Percentiles rank a stretch among this genome's conserved stretches.
Evolutionary conservation across 1,284 basidiomycete species (phyloP).

Genomic region (Ceratobasidium sp.): DNA sequence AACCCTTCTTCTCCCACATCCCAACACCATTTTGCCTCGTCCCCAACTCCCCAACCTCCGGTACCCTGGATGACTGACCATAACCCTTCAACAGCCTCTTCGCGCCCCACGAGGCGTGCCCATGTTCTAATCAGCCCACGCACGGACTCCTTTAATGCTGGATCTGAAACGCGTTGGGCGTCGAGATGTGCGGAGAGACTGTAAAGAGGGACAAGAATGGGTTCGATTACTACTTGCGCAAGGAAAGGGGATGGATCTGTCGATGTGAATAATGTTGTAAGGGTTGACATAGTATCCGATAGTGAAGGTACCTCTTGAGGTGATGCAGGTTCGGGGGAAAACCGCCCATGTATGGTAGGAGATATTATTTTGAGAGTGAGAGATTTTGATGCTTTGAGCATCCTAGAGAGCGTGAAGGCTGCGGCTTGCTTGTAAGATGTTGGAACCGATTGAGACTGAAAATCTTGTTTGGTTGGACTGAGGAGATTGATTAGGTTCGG

Average conservation of each 20-base stretch:
- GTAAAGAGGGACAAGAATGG: conserved; percentile 71
- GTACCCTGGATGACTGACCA: conserved; percentile 65
- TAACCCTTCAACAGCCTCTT: conserved; percentile 63
- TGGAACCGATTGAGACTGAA: conserved; percentile 49
- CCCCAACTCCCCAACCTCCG: conserved; percentile 50
- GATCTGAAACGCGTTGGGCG: conserved; percentile 62
- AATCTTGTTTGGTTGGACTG: conserved; percentile 4
- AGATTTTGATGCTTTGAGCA: conserved; percentile 54
- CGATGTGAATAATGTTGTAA: conserved; percentile 65
- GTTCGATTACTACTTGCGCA: conserved; percentile 67
- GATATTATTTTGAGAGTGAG: conserved; percentile 54
- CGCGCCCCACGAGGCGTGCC: conserved; percentile 66
- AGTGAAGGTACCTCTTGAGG: conserved; percentile 29
- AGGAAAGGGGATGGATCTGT: conserved; percentile 76
- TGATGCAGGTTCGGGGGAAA: conserved; percentile 46
- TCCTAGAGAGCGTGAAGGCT: conserved; percentile 69
- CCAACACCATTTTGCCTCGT: conserved; percentile 46
- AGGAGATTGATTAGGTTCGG: conserved; percentile 57
- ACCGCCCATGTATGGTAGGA: conserved; percentile 54
- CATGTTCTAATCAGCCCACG: conserved; percentile 69
- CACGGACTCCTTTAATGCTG: conserved; percentile 63
- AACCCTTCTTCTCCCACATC: conserved; percentile 42
- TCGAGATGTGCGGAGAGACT: conserved; percentile 64
- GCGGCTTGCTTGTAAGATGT: conserved; percentile 62
- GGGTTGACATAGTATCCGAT: conserved; percentile 52